Percentiles rank a stretch among this genome's conserved stretches.
Evolutionary conservation across 371 early-diverging fungal species (phyloP).

Genomic region (Chytridiales sp.): DNA sequence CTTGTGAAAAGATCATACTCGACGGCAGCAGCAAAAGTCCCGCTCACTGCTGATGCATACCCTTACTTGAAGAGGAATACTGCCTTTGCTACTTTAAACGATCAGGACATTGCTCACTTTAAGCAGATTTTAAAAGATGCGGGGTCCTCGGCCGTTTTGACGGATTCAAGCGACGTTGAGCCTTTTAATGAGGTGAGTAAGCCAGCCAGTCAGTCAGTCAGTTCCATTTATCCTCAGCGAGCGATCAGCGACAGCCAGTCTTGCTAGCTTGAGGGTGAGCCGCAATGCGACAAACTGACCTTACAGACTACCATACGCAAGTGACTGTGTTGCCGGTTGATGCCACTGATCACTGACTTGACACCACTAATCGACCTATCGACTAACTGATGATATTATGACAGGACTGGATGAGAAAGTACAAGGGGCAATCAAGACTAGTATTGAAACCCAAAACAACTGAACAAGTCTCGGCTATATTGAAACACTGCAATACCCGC

Average conservation of each 20-base stretch:
- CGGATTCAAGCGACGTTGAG: constrained; percentile 23
- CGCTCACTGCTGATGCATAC: not conserved
- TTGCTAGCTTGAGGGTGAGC: too few relatives aligned
- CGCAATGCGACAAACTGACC: too few relatives aligned
- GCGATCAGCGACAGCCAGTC: not conserved
- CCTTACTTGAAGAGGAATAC: not conserved
- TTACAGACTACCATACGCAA: too few relatives aligned
- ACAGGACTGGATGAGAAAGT: constrained; percentile 91
- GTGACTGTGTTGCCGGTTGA: too few relatives aligned
- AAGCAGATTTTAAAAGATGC: constrained; percentile 46
- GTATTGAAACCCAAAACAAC: constrained; percentile 87
- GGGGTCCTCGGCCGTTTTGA: constrained; percentile 24
- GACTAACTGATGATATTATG: not conserved
- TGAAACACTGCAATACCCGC: constrained; percentile 84
- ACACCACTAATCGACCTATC: not conserved
- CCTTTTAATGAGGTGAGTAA: constrained; percentile 36
- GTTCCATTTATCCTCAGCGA: not conserved
- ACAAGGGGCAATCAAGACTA: constrained; percentile 76
- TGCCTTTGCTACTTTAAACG: constrained; percentile 53
- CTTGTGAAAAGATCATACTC: too few relatives aligned
- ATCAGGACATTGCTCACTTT: constrained; percentile 62
- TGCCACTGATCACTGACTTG: not conserved
- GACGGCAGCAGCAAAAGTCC: too few relatives aligned
- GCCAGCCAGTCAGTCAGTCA: not conserved
- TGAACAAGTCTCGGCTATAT: constrained; percentile 78